These are phyloP conservation scores for Lotmaria passim DNA, from an alignment of 208 protist genomes.

Conservation along the genomic window DNA sequence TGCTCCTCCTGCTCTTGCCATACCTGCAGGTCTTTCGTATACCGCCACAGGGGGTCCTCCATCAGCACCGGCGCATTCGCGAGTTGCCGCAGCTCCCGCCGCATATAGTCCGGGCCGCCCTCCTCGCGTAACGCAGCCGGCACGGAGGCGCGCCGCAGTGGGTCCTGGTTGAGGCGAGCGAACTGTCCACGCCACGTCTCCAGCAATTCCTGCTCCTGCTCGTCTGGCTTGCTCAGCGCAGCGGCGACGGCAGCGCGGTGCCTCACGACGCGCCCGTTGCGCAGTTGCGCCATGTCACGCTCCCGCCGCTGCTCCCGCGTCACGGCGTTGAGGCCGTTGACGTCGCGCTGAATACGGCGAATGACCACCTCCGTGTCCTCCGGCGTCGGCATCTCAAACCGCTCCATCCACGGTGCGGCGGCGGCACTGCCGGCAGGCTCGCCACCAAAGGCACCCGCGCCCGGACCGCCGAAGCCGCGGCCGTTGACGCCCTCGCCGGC, in stretches of 20 bases:
- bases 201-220: conserved; percentile 55
- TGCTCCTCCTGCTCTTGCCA: conserved; percentile 41
- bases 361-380: conserved; percentile 69
- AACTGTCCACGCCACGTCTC: conserved; percentile 57
- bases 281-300: conserved; percentile 34
- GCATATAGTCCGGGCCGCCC: conserved; percentile 70
- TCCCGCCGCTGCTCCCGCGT: conserved; percentile 71
- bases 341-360: conserved; percentile 78
- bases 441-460: not conserved
- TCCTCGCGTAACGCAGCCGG: conserved; percentile 56
- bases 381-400: conserved; percentile 74
- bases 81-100: conserved; percentile 39
- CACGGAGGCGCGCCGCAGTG: conserved; percentile 42
- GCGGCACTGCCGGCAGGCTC: not conserved
- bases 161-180: conserved; percentile 41
- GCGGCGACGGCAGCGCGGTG: conserved; percentile 29
- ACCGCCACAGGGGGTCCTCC: conserved; percentile 28
- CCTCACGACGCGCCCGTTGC: conserved; percentile 22
- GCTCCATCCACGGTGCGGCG: conserved; percentile 24
- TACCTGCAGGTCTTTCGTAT: conserved; percentile 34
- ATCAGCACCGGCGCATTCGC: conserved; percentile 15
- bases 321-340: conserved; percentile 84
- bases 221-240: conserved; percentile 31
- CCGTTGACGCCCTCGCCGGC: not conserved
- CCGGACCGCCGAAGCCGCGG: not conserved